Base-by-base conservation (phyloP, 108 stramenopile species). In the Epipyxis sp. region DNA sequence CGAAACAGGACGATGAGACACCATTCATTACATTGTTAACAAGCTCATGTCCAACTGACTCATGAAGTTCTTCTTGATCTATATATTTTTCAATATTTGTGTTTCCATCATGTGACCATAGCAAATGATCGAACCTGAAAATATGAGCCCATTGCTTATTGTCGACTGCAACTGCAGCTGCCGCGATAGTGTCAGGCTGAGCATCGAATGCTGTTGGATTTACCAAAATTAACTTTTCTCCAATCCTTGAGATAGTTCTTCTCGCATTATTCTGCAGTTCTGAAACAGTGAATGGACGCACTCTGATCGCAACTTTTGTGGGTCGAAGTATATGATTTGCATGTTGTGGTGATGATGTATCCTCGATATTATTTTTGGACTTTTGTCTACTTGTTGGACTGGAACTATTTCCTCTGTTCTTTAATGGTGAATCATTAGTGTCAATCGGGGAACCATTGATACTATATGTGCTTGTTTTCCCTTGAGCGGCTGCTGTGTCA, bases 141-240 rank as follows among this genome's bases (percentile, higher is more conserved):
- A 32, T 6, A 13, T 74, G 44, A 10, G 71, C 71, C 71, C 71
- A 74, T 20, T 57, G 32, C 32, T 29, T 34, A 57, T 74, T 74
- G 44, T 74, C 35, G 10, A 74, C 6, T 10, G 71, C 71, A 6
- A 13, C 34, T 42, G 71, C 71, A 32, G 71, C 71, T 37, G 6
- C 34, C 6, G 71, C 71, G 25, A 74, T 39, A 32, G 71, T 35
- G 34, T 74, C 71, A 46, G 71, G 71, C 3, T 74, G 42, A 42
- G 71, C 71, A 27, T 74, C 32, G 43, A 74, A 74, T 32, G 71
- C 25, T 29, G 40, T 74, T 6, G 71, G 71, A 25, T 74, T 74
- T 27, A 74, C 71, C 3, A 74, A 10, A 37, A 74, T 32, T 10
- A 74, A 6, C 20, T 50, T 20, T 10, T 74, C 50, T 6, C 43